Base-by-base conservation (phyloP, 2,329 filamentous ascomycete species). In the Botryosphaeria dothidea region DNA sequence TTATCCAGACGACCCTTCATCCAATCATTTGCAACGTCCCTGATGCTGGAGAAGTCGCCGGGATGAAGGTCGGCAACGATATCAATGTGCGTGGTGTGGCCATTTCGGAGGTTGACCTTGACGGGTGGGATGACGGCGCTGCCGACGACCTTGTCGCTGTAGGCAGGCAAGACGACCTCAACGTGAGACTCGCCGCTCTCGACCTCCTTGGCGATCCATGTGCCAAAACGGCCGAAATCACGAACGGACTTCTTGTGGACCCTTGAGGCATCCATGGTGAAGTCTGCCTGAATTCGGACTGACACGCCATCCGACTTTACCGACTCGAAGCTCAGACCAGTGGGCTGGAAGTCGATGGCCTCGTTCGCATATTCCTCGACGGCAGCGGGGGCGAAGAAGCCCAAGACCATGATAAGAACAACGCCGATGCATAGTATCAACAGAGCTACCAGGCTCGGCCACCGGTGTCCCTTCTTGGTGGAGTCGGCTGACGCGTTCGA, bases 351-450 rank as follows among this genome's bases (percentile, higher is more conserved):
- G 19, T 94, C 88, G 25, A 90, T 84, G 3, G 93, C 92, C 76
- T 93, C 84, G 78, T 94, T 90, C 56, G 91, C 92, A 77, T 99
- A 99, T 74, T 92, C 86, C 77, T 96, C 88, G 11, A 96, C 87
- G 7, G 90, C 87, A 17, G 90, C 88, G 1, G 94, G 93, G 0
- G 90, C 86, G 62, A 96, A 85, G 79, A 97, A 97, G 17, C 89
- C 92, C 64, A 94, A 81, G 17, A 90, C 78, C 66, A 97, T 88
- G 70, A 96, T 92, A 29, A 84, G 75, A 23, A 94, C 71, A 5
- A 90, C 82, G 6, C 88, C 72, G 1, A 86, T 69, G 56, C 85
- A 90, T 8, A 98, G 79, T 2, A 90, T 65, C 1, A 84, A 70
- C 67, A 97, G 86, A 31, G 93, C 90, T 41, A 96, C 83, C 34